Conservation (phyloP, 768 basidiomycete species). For the Agrocybe chaxingu region DNA sequence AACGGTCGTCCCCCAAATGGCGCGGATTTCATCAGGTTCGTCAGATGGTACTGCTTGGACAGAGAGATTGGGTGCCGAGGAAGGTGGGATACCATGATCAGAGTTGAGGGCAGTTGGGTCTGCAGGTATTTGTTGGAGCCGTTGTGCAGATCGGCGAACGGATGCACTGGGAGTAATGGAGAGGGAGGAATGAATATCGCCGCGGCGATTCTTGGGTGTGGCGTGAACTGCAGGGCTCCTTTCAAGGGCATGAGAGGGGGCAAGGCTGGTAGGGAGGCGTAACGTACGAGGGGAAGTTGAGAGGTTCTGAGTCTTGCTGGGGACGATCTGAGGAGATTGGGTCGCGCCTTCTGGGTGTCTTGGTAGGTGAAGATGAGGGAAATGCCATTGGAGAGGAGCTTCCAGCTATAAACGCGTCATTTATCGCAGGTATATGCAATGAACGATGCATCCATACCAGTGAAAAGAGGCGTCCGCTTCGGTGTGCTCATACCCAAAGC, state of each 20-base stretch:
- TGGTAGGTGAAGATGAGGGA: slow-evolving; percentile 60
- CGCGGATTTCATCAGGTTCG: slow-evolving; percentile 81
- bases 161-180: slow-evolving; percentile 49
- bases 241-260: not conserved
- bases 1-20: slow-evolving; percentile 98
- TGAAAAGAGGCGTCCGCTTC: slow-evolving; percentile 49
- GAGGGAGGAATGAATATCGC: slow-evolving; percentile 88
- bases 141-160: slow-evolving; percentile 34
- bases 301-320: slow-evolving; percentile 55
- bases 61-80: slow-evolving; percentile 49
- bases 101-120: slow-evolving; percentile 48
- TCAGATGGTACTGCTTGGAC: slow-evolving; percentile 61
- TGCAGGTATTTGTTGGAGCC: slow-evolving; percentile 23
- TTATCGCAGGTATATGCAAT: not conserved
- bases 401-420: slow-evolving; percentile 32
- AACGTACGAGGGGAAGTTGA: slow-evolving; percentile 68
- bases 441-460: slow-evolving; percentile 30
- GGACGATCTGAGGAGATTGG: slow-evolving; percentile 32
- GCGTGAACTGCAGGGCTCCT: slow-evolving; percentile 51
- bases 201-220: slow-evolving; percentile 74
- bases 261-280: not conserved
- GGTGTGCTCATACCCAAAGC: slow-evolving; percentile 57
- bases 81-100: slow-evolving; percentile 59
- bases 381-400: slow-evolving; percentile 65
- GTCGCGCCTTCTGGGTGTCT: slow-evolving; percentile 38